Base-by-base conservation (phyloP, 768 basidiomycete genomes). In the Pulveroboletus ravenelii region DNA sequence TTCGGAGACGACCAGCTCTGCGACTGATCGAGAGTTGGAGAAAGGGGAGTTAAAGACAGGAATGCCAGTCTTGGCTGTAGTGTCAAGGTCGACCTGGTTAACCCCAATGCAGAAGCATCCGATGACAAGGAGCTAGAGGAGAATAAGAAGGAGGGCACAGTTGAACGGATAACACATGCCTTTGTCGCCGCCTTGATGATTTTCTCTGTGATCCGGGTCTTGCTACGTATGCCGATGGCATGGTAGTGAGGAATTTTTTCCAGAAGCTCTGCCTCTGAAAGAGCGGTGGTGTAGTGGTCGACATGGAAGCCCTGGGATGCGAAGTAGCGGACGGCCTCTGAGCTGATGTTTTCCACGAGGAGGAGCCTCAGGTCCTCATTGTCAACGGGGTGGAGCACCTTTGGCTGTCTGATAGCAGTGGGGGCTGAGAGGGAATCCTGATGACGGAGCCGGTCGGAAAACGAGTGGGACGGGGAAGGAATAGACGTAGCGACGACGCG, bases 31-130 rank as follows among this genome's bases (percentile, higher is more conserved):
- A 30, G 96, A 98, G 76, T 96, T 98, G 65, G 92, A 94, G 73
- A 94, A 95, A 32, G 96, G 96, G 6, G 96, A 98, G 70, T 99
- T 99, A 79, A 99, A 99, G 48, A 99, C 95, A 27, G 95, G 92
- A 57, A 99, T 88, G 51, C 96, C 96, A 46, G 89, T 82, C 47
- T 81, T 81, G 32, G 87, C 83, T 23, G 94, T 93, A 3, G 87
- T 82, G 44, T 66, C 53, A 41, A 99, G 84, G 66, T 97, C 93
- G 57, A 98, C 96, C 70, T 98, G 96, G 71, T 98, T 98, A 47
- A 92, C 94, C 45, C 96, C 96, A 57, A 99, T 99, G 73, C 96
- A 99, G 80, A 99, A 99, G 70, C 96, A 99, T 10, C 96, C 95
- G 55, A 98, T 92, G 63, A 86, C 90, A 12, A 97, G 79, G 41